phyloP scores from a whole-genome alignment of 192 early-diverging fungal species.

The Mortierella hygrophila region DNA sequence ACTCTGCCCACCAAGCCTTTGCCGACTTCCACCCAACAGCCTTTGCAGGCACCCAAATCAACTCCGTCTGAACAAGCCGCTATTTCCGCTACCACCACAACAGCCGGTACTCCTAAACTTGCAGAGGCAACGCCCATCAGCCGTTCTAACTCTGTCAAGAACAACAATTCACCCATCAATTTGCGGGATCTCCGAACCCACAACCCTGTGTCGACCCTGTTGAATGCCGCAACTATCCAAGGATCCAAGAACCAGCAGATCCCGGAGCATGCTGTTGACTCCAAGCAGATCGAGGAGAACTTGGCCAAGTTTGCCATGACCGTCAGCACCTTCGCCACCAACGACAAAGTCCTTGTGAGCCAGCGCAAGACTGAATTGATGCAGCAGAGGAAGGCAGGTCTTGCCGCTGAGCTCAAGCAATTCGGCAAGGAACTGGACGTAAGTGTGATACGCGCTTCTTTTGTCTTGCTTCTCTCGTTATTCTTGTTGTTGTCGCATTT shows the following conservation, averaged over 20 bases:
- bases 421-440: slow-evolving; percentile 82
- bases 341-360: slow-evolving; percentile 83
- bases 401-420: slow-evolving; percentile 82
- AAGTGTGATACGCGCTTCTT: background rate
- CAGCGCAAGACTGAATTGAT: slow-evolving; percentile 57
- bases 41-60: background rate
- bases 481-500: background rate
- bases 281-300: slow-evolving; percentile 49
- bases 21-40: background rate
- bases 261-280: slow-evolving; percentile 62
- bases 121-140: slow-evolving; percentile 22
- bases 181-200: slow-evolving; percentile 63
- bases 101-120: background rate
- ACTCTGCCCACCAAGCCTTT: background rate
- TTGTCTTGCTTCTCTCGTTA: background rate
- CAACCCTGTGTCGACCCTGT: slow-evolving; percentile 57
- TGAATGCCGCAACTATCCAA: slow-evolving; percentile 48
- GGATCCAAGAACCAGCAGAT: slow-evolving; percentile 55
- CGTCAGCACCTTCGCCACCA: slow-evolving; percentile 75
- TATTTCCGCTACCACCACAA: background rate
- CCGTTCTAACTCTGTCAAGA: slow-evolving; percentile 36
- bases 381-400: slow-evolving; percentile 80
- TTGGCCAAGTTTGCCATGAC: slow-evolving; percentile 68
- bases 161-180: slow-evolving; percentile 56
- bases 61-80: background rate